Conservation (phyloP, 306 rosid genomes). For the Canavalia gladiata region DNA sequence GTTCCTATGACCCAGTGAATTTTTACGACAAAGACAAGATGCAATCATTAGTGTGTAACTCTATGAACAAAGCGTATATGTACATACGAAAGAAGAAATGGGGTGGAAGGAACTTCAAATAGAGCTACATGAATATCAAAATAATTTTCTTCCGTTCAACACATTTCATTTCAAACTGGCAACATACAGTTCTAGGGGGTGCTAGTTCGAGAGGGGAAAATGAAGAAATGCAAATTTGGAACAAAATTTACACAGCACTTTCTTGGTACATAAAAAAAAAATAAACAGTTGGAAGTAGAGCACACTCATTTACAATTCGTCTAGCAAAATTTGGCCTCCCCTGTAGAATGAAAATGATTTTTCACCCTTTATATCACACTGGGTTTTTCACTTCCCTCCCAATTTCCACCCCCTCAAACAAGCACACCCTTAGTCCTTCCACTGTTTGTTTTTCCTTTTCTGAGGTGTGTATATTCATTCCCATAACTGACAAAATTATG, state of each 20-base stretch:
- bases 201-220: not conserved
- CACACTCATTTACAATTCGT: not conserved
- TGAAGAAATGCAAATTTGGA: not conserved
- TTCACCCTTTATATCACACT: not conserved
- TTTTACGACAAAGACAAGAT: conserved; percentile 33
- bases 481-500: conserved; percentile 14
- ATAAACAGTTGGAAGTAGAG: not conserved
- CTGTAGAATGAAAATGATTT: conserved; percentile 17
- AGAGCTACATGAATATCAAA: conserved; percentile 23
- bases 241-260: not conserved
- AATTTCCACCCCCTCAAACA: conserved; percentile 1
- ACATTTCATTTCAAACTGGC: conserved; percentile 12
- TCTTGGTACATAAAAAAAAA: not conserved
- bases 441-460: not conserved
- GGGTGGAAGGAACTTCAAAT: not conserved
- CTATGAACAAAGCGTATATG: conserved; percentile 3
- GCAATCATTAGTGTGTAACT: conserved; percentile 17
- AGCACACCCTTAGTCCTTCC: conserved; percentile 9
- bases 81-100: not conserved
- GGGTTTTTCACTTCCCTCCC: not conserved
- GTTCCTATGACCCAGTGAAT: conserved; percentile 70
- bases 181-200: not conserved
- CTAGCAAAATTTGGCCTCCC: conserved; percentile 15
- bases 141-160: conserved; percentile 17
- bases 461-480: not conserved